Percentiles rank a stretch among this genome's conserved stretches.
These are phyloP conservation scores for Graphium sp. DNA, from an alignment of 2,329 filamentous ascomycete genomes.

Conservation along the genomic window DNA sequence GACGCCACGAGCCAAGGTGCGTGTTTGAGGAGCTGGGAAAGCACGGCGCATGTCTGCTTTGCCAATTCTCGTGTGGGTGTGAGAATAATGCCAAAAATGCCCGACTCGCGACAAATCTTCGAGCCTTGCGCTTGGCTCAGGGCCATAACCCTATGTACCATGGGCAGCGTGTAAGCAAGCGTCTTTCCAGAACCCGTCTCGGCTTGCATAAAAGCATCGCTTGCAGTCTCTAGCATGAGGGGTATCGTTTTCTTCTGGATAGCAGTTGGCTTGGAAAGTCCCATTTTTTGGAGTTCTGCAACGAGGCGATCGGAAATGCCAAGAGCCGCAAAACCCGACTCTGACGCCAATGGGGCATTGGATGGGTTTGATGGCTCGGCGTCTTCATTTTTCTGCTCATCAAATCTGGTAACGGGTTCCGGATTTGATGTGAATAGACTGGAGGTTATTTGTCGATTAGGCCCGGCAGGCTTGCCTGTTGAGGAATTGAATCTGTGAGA, in stretches of 20 bases:
- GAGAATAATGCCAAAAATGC: conserved; percentile 84
- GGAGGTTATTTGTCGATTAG: conserved; percentile 53
- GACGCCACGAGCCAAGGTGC: conserved; percentile 90
- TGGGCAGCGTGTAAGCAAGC: conserved; percentile 81
- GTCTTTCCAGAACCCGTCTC: conserved; percentile 98
- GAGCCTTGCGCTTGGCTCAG: conserved; percentile 42
- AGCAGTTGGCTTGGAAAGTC: conserved; percentile 78
- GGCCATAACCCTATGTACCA: conserved; percentile 74
- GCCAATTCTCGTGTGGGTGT: conserved; percentile 88
- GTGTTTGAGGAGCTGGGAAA: conserved; percentile 74
- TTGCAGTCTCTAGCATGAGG: conserved; percentile 62
- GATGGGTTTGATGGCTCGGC: conserved; percentile 49
- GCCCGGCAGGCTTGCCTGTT: conserved; percentile 1
- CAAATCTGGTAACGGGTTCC: conserved; percentile 44
- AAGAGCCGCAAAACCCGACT: conserved; percentile 72
- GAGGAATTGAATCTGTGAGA: not conserved
- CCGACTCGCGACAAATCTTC: conserved; percentile 65
- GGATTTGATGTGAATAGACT: conserved; percentile 90
- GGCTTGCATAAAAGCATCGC: conserved; percentile 89
- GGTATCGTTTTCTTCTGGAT: conserved; percentile 85
- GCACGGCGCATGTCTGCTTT: conserved; percentile 77
- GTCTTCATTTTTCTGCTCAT: conserved; percentile 27
- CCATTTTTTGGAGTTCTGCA: conserved; percentile 71
- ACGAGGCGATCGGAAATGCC: conserved; percentile 70
- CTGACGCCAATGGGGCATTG: conserved; percentile 78